These are phyloP conservation scores for Lasiodiplodia citricola DNA, from an alignment of 2,329 filamentous ascomycete genomes.

Conservation along the genomic window DNA sequence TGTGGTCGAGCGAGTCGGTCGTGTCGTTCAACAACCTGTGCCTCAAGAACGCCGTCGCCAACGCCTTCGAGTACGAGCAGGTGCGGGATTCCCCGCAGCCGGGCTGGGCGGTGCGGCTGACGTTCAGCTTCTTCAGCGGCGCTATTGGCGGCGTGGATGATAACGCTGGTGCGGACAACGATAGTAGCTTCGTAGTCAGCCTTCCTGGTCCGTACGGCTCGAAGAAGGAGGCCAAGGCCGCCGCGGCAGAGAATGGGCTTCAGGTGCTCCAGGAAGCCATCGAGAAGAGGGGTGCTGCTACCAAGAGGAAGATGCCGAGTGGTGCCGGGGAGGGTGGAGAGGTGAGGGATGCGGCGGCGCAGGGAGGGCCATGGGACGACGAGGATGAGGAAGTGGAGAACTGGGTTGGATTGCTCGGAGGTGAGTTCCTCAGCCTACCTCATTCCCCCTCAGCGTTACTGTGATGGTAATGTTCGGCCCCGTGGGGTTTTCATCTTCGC, in stretches of 20 bases:
- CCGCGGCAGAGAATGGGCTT: constrained; percentile 41
- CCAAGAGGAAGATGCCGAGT: constrained; percentile 30
- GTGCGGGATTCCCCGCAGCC: not conserved
- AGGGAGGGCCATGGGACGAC: constrained; percentile 19
- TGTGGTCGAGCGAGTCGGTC: constrained; percentile 19
- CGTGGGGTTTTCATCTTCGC: not conserved
- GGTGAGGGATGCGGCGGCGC: constrained; percentile 20
- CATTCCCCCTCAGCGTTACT: not conserved
- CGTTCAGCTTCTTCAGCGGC: constrained; percentile 32
- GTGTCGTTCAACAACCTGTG: constrained; percentile 28
- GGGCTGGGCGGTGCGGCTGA: constrained; percentile 35
- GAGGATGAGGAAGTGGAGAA: constrained; percentile 34
- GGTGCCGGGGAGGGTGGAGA: constrained; percentile 25
- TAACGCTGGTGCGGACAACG: not conserved
- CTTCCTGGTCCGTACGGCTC: constrained; percentile 38
- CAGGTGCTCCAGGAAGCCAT: constrained; percentile 35
- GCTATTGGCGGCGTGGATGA: constrained; percentile 27
- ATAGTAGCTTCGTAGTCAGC: constrained; percentile 31
- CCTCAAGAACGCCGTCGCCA: constrained; percentile 18
- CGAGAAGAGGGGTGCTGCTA: constrained; percentile 28
- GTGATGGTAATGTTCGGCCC: not conserved
- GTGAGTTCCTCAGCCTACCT: not conserved
- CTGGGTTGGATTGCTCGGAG: constrained; percentile 44
- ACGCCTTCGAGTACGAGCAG: constrained; percentile 10
- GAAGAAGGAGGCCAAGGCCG: constrained; percentile 53